A percentile compares a stretch with the other conserved stretches of the same genome.
Evolutionary conservation across 2,329 filamentous ascomycete species (phyloP).

Genomic region (Stromatinia cepivora): DNA sequence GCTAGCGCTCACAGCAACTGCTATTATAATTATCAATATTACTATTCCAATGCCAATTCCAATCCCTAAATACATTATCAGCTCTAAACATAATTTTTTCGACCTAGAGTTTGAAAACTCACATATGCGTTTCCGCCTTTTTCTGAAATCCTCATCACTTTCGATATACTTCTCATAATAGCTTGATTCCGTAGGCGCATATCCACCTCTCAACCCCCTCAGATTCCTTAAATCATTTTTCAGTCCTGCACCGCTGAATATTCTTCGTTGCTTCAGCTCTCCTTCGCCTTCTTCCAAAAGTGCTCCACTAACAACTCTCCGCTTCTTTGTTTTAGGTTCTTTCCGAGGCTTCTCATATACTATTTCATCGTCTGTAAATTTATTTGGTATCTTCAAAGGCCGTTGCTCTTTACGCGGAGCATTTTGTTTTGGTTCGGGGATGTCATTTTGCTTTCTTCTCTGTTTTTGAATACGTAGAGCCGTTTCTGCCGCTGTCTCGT

Average conservation of each 20-base stretch:
- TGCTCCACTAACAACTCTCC: slow-evolving; percentile 68
- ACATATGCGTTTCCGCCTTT: slow-evolving; percentile 62
- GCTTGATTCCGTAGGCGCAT: slow-evolving; percentile 16
- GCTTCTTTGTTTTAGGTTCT: slow-evolving; percentile 44
- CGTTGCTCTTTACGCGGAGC: slow-evolving; percentile 18
- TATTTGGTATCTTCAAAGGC: slow-evolving; percentile 7
- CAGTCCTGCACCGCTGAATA: slow-evolving; percentile 10
- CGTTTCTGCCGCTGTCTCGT: slow-evolving; percentile 17
- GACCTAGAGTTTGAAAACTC: slow-evolving; percentile 39
- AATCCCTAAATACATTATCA: slow-evolving; percentile 45
- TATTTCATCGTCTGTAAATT: slow-evolving; percentile 32
- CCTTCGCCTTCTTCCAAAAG: slow-evolving; percentile 66
- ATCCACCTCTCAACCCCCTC: slow-evolving; percentile 42
- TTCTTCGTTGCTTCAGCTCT: slow-evolving; percentile 52
- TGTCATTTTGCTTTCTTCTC: slow-evolving; percentile 11
- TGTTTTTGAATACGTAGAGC: slow-evolving; percentile 1
- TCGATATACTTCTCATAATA: slow-evolving; percentile 16
- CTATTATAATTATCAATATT: slow-evolving; percentile 65
- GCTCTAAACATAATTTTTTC: neutral
- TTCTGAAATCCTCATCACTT: slow-evolving; percentile 30
- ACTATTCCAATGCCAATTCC: slow-evolving; percentile 54
- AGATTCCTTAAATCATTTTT: slow-evolving; percentile 49
- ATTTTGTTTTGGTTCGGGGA: slow-evolving; percentile 1
- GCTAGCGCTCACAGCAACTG: slow-evolving; percentile 64
- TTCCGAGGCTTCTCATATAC: slow-evolving; percentile 29